Evolutionary conservation across 2,329 filamentous ascomycete species (phyloP).

Genomic region (Sporothrix brunneoviolacea): DNA sequence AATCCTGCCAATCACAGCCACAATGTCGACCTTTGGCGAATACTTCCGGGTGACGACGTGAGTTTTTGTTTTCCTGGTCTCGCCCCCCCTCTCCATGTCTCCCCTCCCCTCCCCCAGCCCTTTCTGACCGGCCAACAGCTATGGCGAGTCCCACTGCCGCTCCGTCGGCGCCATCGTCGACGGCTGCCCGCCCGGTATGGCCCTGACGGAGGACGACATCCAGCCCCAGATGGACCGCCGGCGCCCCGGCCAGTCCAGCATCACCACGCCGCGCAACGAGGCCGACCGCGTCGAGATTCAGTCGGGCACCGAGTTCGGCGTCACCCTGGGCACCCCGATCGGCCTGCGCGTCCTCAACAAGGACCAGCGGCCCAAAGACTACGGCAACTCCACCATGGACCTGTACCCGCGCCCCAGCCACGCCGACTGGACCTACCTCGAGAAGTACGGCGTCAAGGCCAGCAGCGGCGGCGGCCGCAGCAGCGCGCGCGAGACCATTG

Average conservation of each 20-base stretch:
- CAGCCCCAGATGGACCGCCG: slow-evolving; percentile 91
- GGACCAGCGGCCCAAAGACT: slow-evolving; percentile 89
- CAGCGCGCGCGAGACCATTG: slow-evolving; percentile 92
- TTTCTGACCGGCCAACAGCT: too few species aligned
- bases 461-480: slow-evolving; percentile 83
- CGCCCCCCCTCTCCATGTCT: background rate
- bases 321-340: slow-evolving; percentile 88
- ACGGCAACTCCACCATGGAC: slow-evolving; percentile 84
- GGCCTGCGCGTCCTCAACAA: slow-evolving; percentile 82
- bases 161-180: slow-evolving; percentile 95
- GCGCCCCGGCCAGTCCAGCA: slow-evolving; percentile 78
- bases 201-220: slow-evolving; percentile 78
- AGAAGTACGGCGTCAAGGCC: slow-evolving; percentile 95
- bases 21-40: slow-evolving; percentile 82
- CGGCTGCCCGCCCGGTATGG: slow-evolving; percentile 80
- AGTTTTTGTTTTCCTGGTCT: slow-evolving; percentile 29
- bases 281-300: slow-evolving; percentile 89
- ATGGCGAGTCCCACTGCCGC: slow-evolving; percentile 64
- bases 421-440: slow-evolving; percentile 93
- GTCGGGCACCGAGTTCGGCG: slow-evolving; percentile 82
- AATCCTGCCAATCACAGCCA: slow-evolving; percentile 19
- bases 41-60: slow-evolving; percentile 79
- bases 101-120: slow-evolving; percentile 11
- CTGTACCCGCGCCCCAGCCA: slow-evolving; percentile 84
- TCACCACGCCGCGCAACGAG: slow-evolving; percentile 89